A percentile compares a stretch with the other conserved stretches of the same genome.
Conservation (phyloP, 805 yeast genomes). For the Spathaspora gorwiae region DNA sequence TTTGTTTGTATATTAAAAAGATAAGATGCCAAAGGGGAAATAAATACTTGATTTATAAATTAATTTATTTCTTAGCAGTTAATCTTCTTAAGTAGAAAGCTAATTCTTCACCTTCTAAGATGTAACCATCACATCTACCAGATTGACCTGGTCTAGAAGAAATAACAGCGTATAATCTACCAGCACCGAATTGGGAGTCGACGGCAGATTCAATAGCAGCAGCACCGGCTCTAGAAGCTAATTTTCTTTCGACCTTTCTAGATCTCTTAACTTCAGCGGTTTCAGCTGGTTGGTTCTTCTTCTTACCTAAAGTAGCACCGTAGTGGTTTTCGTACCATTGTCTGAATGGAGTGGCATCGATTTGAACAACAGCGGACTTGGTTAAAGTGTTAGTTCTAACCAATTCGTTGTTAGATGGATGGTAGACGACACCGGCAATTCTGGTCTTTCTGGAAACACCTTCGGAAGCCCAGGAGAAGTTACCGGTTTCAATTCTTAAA, state of each 20-base stretch:
- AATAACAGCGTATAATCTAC: constrained; percentile 97
- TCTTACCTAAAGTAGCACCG: constrained; percentile 90
- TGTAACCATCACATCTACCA: constrained; percentile 99
- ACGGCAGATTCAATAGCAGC: constrained; percentile 88
- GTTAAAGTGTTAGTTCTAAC: constrained; percentile 99
- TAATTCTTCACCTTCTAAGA: constrained; percentile 99
- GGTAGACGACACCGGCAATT: constrained; percentile 96
- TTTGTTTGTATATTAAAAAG: not conserved
- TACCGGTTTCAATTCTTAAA: constrained; percentile 97
- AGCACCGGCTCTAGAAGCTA: constrained; percentile 84
- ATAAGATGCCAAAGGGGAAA: constrained; percentile 1
- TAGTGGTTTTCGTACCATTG: constrained; percentile 99
- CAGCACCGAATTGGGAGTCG: constrained; percentile 95
- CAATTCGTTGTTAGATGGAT: constrained; percentile 99
- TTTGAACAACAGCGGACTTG: constrained; percentile 97
- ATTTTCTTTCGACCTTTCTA: constrained; percentile 81
- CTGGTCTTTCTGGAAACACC: constrained; percentile 99
- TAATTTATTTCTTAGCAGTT: constrained; percentile 91
- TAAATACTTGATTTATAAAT: constrained; percentile 1
- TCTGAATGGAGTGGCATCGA: constrained; percentile 99
- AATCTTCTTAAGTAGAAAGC: constrained; percentile 99
- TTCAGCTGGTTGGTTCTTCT: constrained; percentile 32
- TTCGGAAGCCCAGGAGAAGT: constrained; percentile 99
- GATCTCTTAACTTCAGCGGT: constrained; percentile 66
- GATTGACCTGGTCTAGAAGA: constrained; percentile 99